Percentiles rank a stretch among this genome's conserved stretches.
phyloP scores from a whole-genome alignment of 1,139 yeast species.

The Eremothecium cymbalariae region DNA sequence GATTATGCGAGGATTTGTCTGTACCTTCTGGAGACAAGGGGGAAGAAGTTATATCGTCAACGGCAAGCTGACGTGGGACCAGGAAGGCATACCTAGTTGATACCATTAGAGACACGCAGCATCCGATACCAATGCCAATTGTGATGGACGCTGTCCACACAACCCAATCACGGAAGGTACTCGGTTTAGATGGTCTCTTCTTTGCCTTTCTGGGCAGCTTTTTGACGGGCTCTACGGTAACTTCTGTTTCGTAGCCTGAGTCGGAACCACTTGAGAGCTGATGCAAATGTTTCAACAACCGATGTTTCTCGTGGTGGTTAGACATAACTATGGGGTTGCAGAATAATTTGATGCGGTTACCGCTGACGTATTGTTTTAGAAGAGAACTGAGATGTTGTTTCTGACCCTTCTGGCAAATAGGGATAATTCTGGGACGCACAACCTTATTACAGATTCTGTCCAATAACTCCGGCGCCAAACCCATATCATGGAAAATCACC shows the following conservation, averaged over 20 bases:
- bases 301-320: conserved; percentile 19
- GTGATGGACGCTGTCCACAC: conserved; percentile 27
- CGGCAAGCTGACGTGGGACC: conserved; percentile 1
- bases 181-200: conserved; percentile 8
- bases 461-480: conserved; percentile 3
- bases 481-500: conserved; percentile 22
- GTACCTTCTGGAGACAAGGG: neutral
- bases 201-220: conserved; percentile 11
- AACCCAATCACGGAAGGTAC: conserved; percentile 19
- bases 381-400: conserved; percentile 22
- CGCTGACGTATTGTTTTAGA: conserved; percentile 18
- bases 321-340: conserved; percentile 23
- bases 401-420: conserved; percentile 25
- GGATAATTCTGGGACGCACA: conserved; percentile 21
- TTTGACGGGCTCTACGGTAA: conserved; percentile 10
- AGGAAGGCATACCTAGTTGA: conserved; percentile 10
- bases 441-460: conserved; percentile 13
- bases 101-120: conserved; percentile 17
- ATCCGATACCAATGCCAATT: conserved; percentile 29
- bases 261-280: conserved; percentile 12
- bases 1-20: conserved; percentile 9
- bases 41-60: conserved; percentile 2
- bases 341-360: conserved; percentile 17
- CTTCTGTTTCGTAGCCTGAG: conserved; percentile 18
- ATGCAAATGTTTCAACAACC: conserved; percentile 19